Percentiles rank a stretch among this genome's conserved stretches.
Evolutionary conservation across 257 asterid genomes (phyloP).

Genomic region (Anisodus tanguticus): DNA sequence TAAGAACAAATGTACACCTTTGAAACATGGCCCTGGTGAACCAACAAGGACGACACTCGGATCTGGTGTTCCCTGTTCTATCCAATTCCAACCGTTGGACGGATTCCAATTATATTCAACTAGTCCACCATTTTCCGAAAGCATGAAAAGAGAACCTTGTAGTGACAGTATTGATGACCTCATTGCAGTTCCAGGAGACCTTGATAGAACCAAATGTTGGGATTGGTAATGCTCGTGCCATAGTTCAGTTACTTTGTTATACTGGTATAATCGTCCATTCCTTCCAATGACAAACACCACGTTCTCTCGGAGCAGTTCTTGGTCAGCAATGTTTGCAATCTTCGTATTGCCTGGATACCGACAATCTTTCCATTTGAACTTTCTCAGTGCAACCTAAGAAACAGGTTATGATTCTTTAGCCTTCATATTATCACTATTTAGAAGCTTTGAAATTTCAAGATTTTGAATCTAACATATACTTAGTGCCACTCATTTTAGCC

Average conservation of each 20-base stretch:
- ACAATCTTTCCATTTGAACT: constrained; percentile 95
- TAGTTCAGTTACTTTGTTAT: constrained; percentile 72
- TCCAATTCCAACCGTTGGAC: constrained; percentile 79
- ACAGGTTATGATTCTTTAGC: background rate
- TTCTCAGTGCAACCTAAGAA: constrained; percentile 71
- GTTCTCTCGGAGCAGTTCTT: constrained; percentile 75
- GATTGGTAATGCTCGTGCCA: constrained; percentile 93
- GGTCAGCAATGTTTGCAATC: constrained; percentile 74
- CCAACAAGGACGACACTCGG: constrained; percentile 63
- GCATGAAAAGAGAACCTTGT: constrained; percentile 81
- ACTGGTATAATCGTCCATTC: constrained; percentile 75
- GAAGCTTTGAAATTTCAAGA: background rate
- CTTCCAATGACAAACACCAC: constrained; percentile 66
- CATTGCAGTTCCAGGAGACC: constrained; percentile 69
- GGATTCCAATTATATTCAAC: constrained; percentile 77
- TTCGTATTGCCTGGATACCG: constrained; percentile 56
- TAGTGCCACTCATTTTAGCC: background rate
- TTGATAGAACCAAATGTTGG: constrained; percentile 71
- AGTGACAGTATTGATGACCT: constrained; percentile 48
- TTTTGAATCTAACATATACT: background rate
- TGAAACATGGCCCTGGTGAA: constrained; percentile 88
- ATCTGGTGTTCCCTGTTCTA: constrained; percentile 80
- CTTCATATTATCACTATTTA: background rate
- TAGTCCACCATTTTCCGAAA: constrained; percentile 68
- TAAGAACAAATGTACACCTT: constrained; percentile 58